Base-by-base conservation (phyloP, 441 rosid species). In the Bocquillonia castaneifolia region DNA sequence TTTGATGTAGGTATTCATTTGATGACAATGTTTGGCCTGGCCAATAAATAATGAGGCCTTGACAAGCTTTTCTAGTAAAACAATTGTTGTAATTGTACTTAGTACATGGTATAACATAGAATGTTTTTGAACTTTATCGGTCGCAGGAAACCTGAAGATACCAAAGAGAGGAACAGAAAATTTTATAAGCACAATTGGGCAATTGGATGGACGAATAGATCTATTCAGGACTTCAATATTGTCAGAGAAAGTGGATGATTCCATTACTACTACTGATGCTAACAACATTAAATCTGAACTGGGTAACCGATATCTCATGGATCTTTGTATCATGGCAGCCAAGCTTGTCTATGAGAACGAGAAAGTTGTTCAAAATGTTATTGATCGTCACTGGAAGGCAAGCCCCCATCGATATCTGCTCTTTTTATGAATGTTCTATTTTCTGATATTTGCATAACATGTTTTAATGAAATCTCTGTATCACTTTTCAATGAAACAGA, bases 251-350 rank as follows among this genome's bases (percentile, higher is more conserved):
- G 29, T 47, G 13, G 67, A 47, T 31, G 18, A 48, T 47, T n/a
- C 25, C n/a, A n/a, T n/a, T 1, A 3, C 44, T 8, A 37, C 36
- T 2, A 34, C 15, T 42, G 66, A 62, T 61, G 39, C 29, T 28
- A 34, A 32, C 29, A 42, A 63, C 56, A 48, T 48, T 13, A 63
- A 40, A 40, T 1, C 10, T 26, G 15, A 28, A 28, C 2, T 66
- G 61, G 63, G 62, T 0, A 54, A 55, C 67, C 80, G 77, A 42
- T 78, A 72, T 65, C 80, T 85, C 18, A 70, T 89, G 84, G 97
- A 90, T 77, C 77, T 90, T 44, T 87, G 90, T 68, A 73, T 88
- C 45, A 86, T 91, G 93, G 87, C 91, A 0, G 81, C 94, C 6
- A 91, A 88, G 63, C 71, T 93, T 36, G 85, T 86, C 32, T 89